A percentile compares a stretch with the other conserved stretches of the same genome.
phyloP scores from a whole-genome alignment of 2,329 filamentous ascomycete species.

The Grosmannia clavigera region DNA sequence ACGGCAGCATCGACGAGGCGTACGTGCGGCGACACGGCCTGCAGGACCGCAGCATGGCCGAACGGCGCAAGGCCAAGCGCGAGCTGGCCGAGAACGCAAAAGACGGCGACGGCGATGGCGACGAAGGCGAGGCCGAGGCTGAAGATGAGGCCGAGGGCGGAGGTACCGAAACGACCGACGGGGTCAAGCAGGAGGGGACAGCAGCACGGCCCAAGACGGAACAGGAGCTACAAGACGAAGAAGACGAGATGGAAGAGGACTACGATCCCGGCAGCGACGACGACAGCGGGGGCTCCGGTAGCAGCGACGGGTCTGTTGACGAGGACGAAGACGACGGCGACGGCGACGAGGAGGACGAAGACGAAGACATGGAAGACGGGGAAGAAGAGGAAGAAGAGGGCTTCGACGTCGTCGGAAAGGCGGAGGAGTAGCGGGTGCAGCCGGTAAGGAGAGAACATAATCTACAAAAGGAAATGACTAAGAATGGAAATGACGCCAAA shows the following conservation, averaged over 20 bases:
- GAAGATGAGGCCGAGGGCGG: constrained; percentile 21
- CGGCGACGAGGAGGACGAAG: constrained; percentile 25
- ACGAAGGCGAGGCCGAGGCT: constrained; percentile 19
- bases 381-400: neutral
- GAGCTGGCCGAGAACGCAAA: constrained; percentile 47
- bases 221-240: constrained; percentile 48
- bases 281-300: constrained; percentile 44
- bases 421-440: neutral
- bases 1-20: constrained; percentile 46
- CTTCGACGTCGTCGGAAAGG: neutral
- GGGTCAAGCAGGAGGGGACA: no score
- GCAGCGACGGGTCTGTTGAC: constrained; percentile 37
- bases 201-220: constrained; percentile 29
- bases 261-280: constrained; percentile 51
- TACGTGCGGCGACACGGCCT: constrained; percentile 50
- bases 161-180: constrained; percentile 19
- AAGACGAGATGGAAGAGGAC: constrained; percentile 52
- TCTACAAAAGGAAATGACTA: neutral
- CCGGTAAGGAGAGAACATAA: neutral
- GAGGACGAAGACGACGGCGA: constrained; percentile 35
- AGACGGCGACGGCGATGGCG: constrained; percentile 28
- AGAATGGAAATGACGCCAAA: neutral
- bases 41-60: constrained; percentile 57
- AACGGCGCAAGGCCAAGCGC: constrained; percentile 52
- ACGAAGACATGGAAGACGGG: constrained; percentile 7